Percentiles rank a stretch among this genome's conserved stretches.
These are phyloP conservation scores for Haplosporangium sp. DNA, from an alignment of 371 early-diverging fungal genomes.

Conservation along the genomic window DNA sequence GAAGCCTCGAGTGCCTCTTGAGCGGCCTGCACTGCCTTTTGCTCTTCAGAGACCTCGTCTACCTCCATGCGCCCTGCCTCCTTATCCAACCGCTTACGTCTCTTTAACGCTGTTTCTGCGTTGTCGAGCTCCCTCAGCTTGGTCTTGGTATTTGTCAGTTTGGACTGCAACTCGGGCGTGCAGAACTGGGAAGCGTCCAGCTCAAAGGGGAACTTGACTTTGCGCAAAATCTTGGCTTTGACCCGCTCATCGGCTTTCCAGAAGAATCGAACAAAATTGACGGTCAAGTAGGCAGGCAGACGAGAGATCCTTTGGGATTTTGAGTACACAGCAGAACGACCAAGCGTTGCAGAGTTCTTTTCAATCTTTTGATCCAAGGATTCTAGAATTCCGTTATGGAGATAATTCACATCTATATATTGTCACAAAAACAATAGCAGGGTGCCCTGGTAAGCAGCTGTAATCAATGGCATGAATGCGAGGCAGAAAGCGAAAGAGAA, in stretches of 20 bases:
- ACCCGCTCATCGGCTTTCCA: conserved; percentile 91
- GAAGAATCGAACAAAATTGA: conserved; percentile 95
- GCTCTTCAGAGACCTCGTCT: conserved; percentile 52
- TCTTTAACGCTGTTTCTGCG: conserved; percentile 66
- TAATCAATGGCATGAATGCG: background rate
- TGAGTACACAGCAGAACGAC: conserved; percentile 82
- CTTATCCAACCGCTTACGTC: conserved; percentile 58
- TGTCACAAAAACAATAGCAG: too few relatives aligned
- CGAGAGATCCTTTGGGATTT: conserved; percentile 82
- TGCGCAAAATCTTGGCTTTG: conserved; percentile 94
- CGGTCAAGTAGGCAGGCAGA: conserved; percentile 89
- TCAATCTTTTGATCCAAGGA: conserved; percentile 85
- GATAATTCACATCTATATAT: conserved; percentile 78
- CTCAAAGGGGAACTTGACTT: conserved; percentile 94
- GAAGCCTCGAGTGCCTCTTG: conserved; percentile 55
- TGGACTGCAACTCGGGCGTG: conserved; percentile 85
- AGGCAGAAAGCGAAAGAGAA: background rate
- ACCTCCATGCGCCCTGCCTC: conserved; percentile 60
- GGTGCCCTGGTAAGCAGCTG: too few relatives aligned
- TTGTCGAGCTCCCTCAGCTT: conserved; percentile 83
- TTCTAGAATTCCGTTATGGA: conserved; percentile 70
- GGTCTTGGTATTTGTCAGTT: conserved; percentile 78
- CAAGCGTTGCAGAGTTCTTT: conserved; percentile 88
- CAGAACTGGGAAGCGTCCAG: conserved; percentile 89
- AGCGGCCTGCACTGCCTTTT: conserved; percentile 47